phyloP scores from a whole-genome alignment of 441 rosid genomes.

The Populus hybrid region DNA sequence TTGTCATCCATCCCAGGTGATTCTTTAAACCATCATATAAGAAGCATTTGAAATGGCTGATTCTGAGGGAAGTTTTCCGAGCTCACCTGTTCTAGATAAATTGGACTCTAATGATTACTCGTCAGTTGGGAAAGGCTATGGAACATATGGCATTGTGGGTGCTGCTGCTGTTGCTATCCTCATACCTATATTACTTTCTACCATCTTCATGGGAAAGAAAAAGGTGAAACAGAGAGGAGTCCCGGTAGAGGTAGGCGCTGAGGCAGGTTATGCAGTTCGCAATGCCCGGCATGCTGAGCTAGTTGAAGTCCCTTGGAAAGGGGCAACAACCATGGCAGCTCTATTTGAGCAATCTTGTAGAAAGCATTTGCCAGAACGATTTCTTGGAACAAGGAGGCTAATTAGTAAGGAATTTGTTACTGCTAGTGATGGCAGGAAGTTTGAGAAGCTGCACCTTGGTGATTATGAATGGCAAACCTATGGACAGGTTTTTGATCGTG shows the following conservation, averaged over 20 bases:
- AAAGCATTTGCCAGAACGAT: slow-evolving; percentile 43
- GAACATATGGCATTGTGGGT: slow-evolving; percentile 53
- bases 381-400: slow-evolving; percentile 72
- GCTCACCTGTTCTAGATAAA: slow-evolving; percentile 20
- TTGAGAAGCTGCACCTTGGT: slow-evolving; percentile 84
- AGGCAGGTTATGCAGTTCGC: slow-evolving; percentile 68
- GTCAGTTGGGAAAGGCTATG: slow-evolving; percentile 37
- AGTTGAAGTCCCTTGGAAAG: slow-evolving; percentile 78
- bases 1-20: slow-evolving; percentile 14
- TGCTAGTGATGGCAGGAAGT: slow-evolving; percentile 74
- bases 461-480: slow-evolving; percentile 83
- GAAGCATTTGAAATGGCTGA: slow-evolving; percentile 34
- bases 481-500: slow-evolving; percentile 62
- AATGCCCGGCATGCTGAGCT: slow-evolving; percentile 44
- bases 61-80: slow-evolving; percentile 32
- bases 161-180: slow-evolving; percentile 44
- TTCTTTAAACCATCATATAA: slow-evolving; percentile 8
- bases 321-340: slow-evolving; percentile 73
- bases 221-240: slow-evolving; percentile 74
- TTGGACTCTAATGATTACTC: slow-evolving; percentile 27
- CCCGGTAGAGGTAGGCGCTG: slow-evolving; percentile 61
- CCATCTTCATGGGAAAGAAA: slow-evolving; percentile 44
- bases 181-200: slow-evolving; percentile 55
- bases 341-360: slow-evolving; percentile 81
- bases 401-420: slow-evolving; percentile 55